Conservation (phyloP, 1,284 basidiomycete species). For the Polyporus tsugae region DNA sequence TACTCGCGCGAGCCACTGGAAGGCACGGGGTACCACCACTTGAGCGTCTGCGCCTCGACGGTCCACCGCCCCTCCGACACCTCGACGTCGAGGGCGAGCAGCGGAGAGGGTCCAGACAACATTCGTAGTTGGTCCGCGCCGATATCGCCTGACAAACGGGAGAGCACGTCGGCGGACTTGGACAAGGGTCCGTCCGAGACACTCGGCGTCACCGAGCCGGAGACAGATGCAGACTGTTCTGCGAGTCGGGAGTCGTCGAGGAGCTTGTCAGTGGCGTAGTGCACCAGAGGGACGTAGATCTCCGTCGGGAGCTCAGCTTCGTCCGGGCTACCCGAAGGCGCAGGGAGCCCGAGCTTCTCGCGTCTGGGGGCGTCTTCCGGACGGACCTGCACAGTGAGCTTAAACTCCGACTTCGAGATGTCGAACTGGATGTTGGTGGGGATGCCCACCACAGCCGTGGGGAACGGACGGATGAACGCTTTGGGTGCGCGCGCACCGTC, state of each 20-base stretch:
- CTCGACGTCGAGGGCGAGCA: conserved; percentile 54
- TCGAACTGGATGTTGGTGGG: conserved; percentile 79
- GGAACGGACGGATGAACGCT: conserved; percentile 87
- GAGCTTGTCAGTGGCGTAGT: conserved; percentile 71
- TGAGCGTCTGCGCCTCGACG: conserved; percentile 75
- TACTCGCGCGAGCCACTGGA: conserved; percentile 58
- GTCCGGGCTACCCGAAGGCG: conserved; percentile 36
- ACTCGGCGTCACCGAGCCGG: conserved; percentile 19
- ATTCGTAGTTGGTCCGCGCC: conserved; percentile 16
- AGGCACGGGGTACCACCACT: conserved; percentile 88
- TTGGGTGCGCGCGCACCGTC: conserved; percentile 84
- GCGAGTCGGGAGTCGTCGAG: conserved; percentile 37
- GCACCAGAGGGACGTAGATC: conserved; percentile 89
- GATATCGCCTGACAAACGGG: conserved; percentile 10
- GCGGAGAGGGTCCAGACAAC: conserved; percentile 19
- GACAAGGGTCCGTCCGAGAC: conserved; percentile 16
- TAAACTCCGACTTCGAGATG: conserved; percentile 74
- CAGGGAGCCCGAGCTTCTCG: conserved; percentile 27
- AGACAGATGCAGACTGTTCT: conserved; percentile 17
- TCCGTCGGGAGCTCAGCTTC: conserved; percentile 71
- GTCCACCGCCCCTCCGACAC: conserved; percentile 76
- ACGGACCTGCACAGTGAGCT: conserved; percentile 68
- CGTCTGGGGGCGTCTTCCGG: conserved; percentile 54
- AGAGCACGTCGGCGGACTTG: conserved; percentile 31
- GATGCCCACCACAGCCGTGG: conserved; percentile 76